Base-by-base conservation (phyloP, 2,329 filamentous ascomycete genomes). In the Corinectria fuckeliana region DNA sequence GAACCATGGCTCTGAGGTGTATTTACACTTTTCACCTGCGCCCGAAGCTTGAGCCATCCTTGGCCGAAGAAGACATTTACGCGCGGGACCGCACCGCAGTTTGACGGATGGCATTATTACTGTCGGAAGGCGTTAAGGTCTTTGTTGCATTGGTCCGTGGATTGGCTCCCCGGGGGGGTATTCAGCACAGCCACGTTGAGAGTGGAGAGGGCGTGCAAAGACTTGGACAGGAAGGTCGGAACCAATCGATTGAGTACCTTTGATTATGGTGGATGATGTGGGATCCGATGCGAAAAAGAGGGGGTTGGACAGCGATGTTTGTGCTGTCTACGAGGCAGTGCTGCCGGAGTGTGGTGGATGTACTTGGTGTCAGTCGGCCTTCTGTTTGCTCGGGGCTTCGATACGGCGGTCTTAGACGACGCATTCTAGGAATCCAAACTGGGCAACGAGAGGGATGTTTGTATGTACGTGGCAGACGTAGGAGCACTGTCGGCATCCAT, bases 151-250 rank as follows among this genome's bases (percentile, higher is more conserved):
- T 18, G 32, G 38, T 36, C 30, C 23, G 16, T 18, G 39, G 47
- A 57, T 57, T 57, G 47, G 54, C 7, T n/a, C 39, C 39, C n/a
- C n/a, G n/a, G n/a, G n/a, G 26, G 23, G 25, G 20, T 18, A 16
- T 14, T n/a, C 20, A 18, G 54, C 54, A 57, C 48, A 57, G 54
- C 54, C 54, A 57, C 54, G 23, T 38, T 57, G 16, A 32, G 23
- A 26, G 53, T 51, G 54, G 48, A 50, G 47, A n/a, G 23, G 30
- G 30, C 9, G 23, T 9, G 45, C 39, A 23, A 39, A 36, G 13
- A 23, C 16, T 39, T 8, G n/a, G 4, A 18, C 14, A 26, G 10
- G 26, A 23, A 26, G 28, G 28, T 28, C 16, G 42, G 23, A 16
- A 20, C 13, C 34, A 36, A 45, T 30, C 26, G 10, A 11, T n/a